Percentiles rank a stretch among this genome's conserved stretches.
These are phyloP conservation scores for Diaporthe caulivora DNA, from an alignment of 2,329 filamentous ascomycete genomes.

Conservation along the genomic window DNA sequence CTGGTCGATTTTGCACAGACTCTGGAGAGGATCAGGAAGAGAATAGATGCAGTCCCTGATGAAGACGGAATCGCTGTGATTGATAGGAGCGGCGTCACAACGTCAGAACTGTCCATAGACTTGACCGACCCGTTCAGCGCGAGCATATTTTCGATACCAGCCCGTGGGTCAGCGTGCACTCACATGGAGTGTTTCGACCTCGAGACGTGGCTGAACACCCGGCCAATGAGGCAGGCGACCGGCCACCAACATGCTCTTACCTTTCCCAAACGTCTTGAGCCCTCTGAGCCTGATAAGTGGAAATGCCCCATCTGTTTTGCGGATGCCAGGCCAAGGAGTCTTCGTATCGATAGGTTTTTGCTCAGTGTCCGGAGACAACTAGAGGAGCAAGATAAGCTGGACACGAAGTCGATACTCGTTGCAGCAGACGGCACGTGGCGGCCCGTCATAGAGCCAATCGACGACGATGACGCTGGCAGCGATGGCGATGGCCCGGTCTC, in stretches of 20 bases:
- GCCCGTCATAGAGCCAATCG: slow-evolving; percentile 51
- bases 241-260: slow-evolving; percentile 51
- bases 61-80: slow-evolving; percentile 76
- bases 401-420: slow-evolving; percentile 72
- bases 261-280: slow-evolving; percentile 56
- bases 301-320: slow-evolving; percentile 85
- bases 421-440: slow-evolving; percentile 75
- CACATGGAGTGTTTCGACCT: slow-evolving; percentile 95
- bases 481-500: slow-evolving; percentile 44
- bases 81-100: slow-evolving; percentile 51
- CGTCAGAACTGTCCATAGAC: slow-evolving; percentile 66
- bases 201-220: slow-evolving; percentile 80
- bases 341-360: slow-evolving; percentile 83
- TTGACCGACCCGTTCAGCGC: slow-evolving; percentile 77
- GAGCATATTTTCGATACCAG: slow-evolving; percentile 76
- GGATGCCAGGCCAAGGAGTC: slow-evolving; percentile 80
- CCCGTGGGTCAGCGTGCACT: slow-evolving; percentile 75
- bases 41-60: slow-evolving; percentile 55
- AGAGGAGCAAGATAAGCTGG: slow-evolving; percentile 58
- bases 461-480: slow-evolving; percentile 48
- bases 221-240: slow-evolving; percentile 59
- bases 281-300: slow-evolving; percentile 78
- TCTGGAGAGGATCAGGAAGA: slow-evolving; percentile 67
- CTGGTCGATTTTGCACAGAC: slow-evolving; percentile 62
- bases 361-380: slow-evolving; percentile 70